Evolutionary conservation across 139 green algal genomes (phyloP), one percentile per base, ranked within the genome.

Genomic region (Chlamydomonas sp.): DNA sequence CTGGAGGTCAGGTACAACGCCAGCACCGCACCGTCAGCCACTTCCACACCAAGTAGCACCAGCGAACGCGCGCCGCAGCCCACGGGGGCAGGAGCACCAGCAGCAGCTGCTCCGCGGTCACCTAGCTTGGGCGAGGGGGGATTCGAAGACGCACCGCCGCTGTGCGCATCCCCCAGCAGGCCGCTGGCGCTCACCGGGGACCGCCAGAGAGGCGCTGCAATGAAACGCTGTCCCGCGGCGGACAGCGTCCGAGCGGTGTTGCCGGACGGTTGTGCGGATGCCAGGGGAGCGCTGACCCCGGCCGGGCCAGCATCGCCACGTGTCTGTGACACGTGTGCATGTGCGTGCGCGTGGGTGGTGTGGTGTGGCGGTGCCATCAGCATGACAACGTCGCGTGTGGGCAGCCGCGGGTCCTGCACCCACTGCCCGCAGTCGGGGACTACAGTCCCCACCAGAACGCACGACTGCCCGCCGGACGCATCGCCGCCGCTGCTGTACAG

Each of bases 11-110:
- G 8, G 64, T 84, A 84, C 49, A 84, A 3, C 18, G 64, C 79
- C 18, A 84, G 79, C 7, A 84, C 79, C 1, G 79, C 79, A 15
- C 79, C 79, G 64, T 84, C 79, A 49, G 64, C 79, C 63, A 58
- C 72, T n/a, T 84, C 79, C 31, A 84, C 66, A 2, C 79, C 79
- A 2, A 84, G 31, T 9, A 84, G 79, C 79, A 84, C 79, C 79
- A 84, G 79, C 61, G 78, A 72, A 63, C 73, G 78, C 5, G 78
- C 78, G n/a, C 78, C 63, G 63, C 20, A 1, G 66, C 66, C 66
- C 12, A 12, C 66, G 66, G 12, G 12, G 66, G 12, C 66, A 15
- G 12, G 12, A 15, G 12, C 66, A 12, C 12, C 66, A 12, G 66
- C 60, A 12, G 14, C 6, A 14, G 58, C 4, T 5, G 18, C 78